Conservation (phyloP, 1,139 yeast species). For the Eremothecium gossypii region DNA sequence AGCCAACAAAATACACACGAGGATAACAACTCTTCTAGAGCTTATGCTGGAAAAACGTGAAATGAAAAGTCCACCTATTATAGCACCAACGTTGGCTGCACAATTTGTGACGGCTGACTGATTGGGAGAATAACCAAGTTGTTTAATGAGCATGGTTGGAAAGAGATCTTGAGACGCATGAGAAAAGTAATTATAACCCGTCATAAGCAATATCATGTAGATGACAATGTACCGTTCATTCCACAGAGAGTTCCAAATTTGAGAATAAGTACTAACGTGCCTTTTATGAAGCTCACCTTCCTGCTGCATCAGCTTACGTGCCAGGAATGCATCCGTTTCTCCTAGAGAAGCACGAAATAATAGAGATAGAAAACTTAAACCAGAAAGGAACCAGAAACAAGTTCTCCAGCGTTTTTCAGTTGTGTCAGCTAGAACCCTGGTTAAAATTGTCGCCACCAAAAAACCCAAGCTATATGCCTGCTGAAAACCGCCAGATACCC, state of each 20-base stretch:
- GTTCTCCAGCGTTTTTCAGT: conserved; percentile 61
- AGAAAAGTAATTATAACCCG: conserved; percentile 59
- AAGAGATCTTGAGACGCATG: conserved; percentile 70
- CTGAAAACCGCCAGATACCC: conserved; percentile 59
- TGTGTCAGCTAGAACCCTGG: conserved; percentile 48
- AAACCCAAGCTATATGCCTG: conserved; percentile 71
- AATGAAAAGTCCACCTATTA: conserved; percentile 51
- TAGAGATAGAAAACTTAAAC: conserved; percentile 51
- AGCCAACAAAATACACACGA: conserved; percentile 62
- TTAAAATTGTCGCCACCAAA: conserved; percentile 53
- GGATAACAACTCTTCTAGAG: conserved; percentile 52
- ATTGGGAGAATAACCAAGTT: conserved; percentile 41
- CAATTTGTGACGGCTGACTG: conserved; percentile 58
- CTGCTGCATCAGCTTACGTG: conserved; percentile 27
- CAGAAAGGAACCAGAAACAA: conserved; percentile 72
- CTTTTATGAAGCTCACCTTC: conserved; percentile 17
- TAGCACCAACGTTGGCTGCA: conserved; percentile 64
- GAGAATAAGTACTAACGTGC: conserved; percentile 13
- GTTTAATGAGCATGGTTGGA: conserved; percentile 53
- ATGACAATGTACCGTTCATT: conserved; percentile 36
- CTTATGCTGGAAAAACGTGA: conserved; percentile 53
- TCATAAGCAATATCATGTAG: conserved; percentile 48
- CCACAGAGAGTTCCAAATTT: conserved; percentile 7
- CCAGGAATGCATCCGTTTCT: conserved; percentile 49
- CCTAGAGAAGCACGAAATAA: conserved; percentile 47